These are phyloP conservation scores for Artomyces pyxidatus DNA, from an alignment of 768 basidiomycete species.

Conservation along the genomic window DNA sequence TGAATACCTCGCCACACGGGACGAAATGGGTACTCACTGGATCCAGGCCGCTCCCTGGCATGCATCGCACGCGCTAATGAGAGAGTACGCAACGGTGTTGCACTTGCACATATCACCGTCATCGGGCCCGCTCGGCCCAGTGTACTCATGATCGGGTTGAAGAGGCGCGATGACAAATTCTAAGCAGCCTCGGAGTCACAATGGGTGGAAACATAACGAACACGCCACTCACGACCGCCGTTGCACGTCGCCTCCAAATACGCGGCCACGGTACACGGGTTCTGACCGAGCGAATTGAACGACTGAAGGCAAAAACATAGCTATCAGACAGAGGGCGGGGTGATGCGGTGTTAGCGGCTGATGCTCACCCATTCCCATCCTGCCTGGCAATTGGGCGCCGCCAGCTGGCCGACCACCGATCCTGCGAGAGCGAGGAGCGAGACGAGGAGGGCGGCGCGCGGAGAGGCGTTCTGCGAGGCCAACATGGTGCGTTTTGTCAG, in stretches of 20 bases:
- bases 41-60: slow-evolving; percentile 15
- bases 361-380: slow-evolving; percentile 9
- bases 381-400: neutral
- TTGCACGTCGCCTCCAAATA: slow-evolving; percentile 1
- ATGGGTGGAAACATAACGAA: neutral
- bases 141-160: slow-evolving; percentile 3
- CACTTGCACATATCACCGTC: slow-evolving; percentile 15
- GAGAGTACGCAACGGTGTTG: slow-evolving; percentile 20
- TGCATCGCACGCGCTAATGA: slow-evolving; percentile 20
- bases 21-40: slow-evolving; percentile 8
- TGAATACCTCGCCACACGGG: neutral
- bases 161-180: neutral
- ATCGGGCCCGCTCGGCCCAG: slow-evolving; percentile 1
- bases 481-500: neutral
- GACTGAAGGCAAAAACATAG: neutral
- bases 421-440: neutral
- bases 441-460: neutral
- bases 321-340: neutral
- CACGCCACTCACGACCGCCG: slow-evolving; percentile 6
- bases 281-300: neutral
- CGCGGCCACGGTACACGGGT: neutral
- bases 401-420: neutral
- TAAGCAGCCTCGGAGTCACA: neutral
- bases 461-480: neutral
- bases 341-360: neutral